Base-by-base conservation (phyloP, 345 rosid genomes). In the Rhodamnia rubescens region DNA sequence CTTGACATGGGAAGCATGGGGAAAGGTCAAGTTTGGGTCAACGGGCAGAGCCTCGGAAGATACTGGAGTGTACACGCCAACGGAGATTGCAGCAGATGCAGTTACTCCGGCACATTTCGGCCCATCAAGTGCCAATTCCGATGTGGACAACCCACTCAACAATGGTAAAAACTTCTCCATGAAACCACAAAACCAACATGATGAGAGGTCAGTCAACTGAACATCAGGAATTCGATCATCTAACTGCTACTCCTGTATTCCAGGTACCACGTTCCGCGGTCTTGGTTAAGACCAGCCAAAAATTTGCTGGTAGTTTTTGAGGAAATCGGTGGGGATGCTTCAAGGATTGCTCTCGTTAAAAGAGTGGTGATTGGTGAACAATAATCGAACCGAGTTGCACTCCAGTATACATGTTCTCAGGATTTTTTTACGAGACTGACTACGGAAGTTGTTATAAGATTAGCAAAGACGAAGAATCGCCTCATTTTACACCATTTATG, bases 201-300 rank as follows among this genome's bases (percentile, higher is more conserved):
- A 51, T 8, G 59, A 18, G 53, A 49, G 42, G 42, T 21, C 47
- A 36, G 47, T 69, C 47, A 69, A 69, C 80, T 69, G 80, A 53
- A 29, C 61, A 82, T 82, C 53, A 82, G 47, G 47, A 51, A 11
- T 82, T 53, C 4, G n/a, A 24, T 26, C 54, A 82, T 82, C 84
- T 82, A 16, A 44, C 83, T 8, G 26, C 80, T 36, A 52, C 12
- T 82, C 6, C 22, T 42, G 29, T 40, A 51, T 90, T 87, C 58
- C 90, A 94, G 96, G 95, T 93, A 92, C 88, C 95, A 91, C 83
- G 92, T 94, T 82, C 95, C 94, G 12, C 87, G 92, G 57, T 89
- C 94, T 52, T 94, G 97, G 95, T 85, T 93, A 87, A 91, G 90
- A 83, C 89, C 91, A 69, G 88, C 85, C n/a, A 64, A 84, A 10